Evolutionary conservation across 768 basidiomycete genomes (phyloP), one percentile per base, ranked within the genome.

Genomic region (Leccinum barrowsii): DNA sequence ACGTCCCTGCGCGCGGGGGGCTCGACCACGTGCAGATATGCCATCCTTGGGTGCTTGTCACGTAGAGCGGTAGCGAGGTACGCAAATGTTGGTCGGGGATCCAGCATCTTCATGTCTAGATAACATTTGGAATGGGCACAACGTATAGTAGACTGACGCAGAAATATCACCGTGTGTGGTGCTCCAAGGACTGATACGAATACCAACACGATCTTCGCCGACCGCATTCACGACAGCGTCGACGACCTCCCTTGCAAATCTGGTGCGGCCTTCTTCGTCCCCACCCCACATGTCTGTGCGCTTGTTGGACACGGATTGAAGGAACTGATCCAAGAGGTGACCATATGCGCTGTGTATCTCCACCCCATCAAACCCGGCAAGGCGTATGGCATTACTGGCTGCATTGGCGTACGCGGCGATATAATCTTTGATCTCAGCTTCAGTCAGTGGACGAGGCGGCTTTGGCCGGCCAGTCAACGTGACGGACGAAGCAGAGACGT

Each of bases 211-310:
- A 22, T 82, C 78, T 26, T 75, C 68, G 0, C 89, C 88, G 37
- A 89, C 70, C 1, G 80, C 79, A 0, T 76, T 67, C 3, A 72
- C 74, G 1, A 88, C 71, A 2, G 82, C 83, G 35, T 81, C 76
- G 7, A 83, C 66, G 40, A 87, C 74, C 58, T 86, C 83, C 6
- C 86, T 71, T 0, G 70, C 65, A 67, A 91, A 89, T 26, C 82
- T 75, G 1, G 77, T 73, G 5, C 90, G 76, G 56, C 80, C 82
- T 67, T 86, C 82, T 28, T 89, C 71, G 48, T 78, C 80, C 2
- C 90, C 89, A 0, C 89, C 89, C 68, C 86, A 92, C 48, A 78
- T 73, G 66, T 90, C 87, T 7, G 79, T 82, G 15, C 86, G 78
- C 5, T 77, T 64, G 69, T 89, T 89, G 35, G 74, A 75, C n/a